Base-by-base conservation (phyloP, 208 protist genomes). In the Acanthamoeba royreba region DNA sequence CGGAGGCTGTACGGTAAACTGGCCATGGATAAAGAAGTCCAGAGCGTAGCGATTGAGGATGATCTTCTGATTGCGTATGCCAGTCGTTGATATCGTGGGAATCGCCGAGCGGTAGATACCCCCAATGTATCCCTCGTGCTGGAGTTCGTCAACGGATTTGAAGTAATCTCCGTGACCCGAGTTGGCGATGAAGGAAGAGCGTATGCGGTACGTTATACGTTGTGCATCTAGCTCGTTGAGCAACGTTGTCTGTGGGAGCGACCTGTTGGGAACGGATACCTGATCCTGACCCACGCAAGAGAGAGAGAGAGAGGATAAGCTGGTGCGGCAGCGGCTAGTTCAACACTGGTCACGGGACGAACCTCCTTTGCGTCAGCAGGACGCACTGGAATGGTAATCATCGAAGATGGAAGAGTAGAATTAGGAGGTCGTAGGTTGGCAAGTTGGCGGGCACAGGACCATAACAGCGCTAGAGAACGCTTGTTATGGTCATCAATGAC, bases 161-260 rank as follows among this genome's bases (percentile, higher is more conserved):
- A 91, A 91, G 52, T 9, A 15, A n/a, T 91, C 85, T 7, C 85
- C 85, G 42, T 46, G 85, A 0, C 85, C 85, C 42, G 85, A 91
- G 4, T 4, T 55, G 85, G 85, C 85, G 4, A 91, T 38, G 52
- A 72, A 91, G 33, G 52, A 1, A n/a, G 85, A 91, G 4, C 85
- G 85, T 1, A 72, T 22, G 52, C 38, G 4, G 8, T n/a, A 47
- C 19, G 9, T 7, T 22, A 45, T 46, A 13, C 53, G 85, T 13
- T 40, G 35, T 5, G 85, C 33, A 1, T 33, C 2, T 4, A 47
- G 52, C 28, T 19, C 11, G 5, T 45, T 13, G 2, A 9, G 38
- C 28, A 8, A 8, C 8, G n/a, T 19, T n/a, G n/a, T n/a, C n/a
- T n/a, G n/a, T n/a, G n/a, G n/a, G n/a, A n/a, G n/a, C n/a, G n/a